A percentile compares a stretch with the other conserved stretches of the same genome.
Conservation (phyloP, 441 rosid genomes). For the Gossypium schwendimanii region DNA sequence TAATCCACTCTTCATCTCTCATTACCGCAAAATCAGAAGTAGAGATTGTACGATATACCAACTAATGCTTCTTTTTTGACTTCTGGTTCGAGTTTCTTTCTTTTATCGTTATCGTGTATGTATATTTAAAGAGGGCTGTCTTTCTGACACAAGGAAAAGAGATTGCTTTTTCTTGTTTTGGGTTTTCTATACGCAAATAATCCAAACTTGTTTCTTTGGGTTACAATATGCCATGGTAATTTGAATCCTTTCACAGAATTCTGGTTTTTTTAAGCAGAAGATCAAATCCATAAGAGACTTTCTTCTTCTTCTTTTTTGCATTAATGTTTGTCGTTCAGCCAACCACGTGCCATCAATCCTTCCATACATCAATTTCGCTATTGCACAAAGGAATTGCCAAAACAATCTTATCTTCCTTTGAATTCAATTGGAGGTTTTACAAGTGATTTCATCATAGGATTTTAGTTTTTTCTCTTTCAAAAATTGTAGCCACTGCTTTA, state of each 20-base stretch:
- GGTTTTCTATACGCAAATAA: too few species aligned
- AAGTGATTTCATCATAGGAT: too few species aligned
- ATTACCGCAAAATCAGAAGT: background rate
- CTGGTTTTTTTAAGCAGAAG: background rate
- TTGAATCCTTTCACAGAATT: background rate
- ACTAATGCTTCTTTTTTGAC: background rate
- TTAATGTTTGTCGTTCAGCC: slow-evolving; percentile 14
- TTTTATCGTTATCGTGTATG: background rate
- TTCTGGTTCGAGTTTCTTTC: background rate
- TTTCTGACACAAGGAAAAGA: too few species aligned
- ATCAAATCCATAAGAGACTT: background rate
- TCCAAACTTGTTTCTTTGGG: too few species aligned
- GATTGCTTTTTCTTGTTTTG: too few species aligned
- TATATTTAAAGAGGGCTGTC: background rate
- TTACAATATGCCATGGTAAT: background rate
- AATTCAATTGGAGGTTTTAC: too few species aligned
- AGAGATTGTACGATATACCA: background rate
- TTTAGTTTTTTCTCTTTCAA: too few species aligned
- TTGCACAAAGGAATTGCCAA: slow-evolving; percentile 10
- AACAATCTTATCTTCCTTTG: too few species aligned
- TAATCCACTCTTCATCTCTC: slow-evolving; percentile 47
- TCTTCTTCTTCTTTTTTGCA: background rate
- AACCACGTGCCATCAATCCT: slow-evolving; percentile 39
- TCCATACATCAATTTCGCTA: slow-evolving; percentile 29
- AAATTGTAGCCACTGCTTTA: too few species aligned